Base-by-base conservation (phyloP, 306 rosid species). In the Hippophae tibetana region DNA sequence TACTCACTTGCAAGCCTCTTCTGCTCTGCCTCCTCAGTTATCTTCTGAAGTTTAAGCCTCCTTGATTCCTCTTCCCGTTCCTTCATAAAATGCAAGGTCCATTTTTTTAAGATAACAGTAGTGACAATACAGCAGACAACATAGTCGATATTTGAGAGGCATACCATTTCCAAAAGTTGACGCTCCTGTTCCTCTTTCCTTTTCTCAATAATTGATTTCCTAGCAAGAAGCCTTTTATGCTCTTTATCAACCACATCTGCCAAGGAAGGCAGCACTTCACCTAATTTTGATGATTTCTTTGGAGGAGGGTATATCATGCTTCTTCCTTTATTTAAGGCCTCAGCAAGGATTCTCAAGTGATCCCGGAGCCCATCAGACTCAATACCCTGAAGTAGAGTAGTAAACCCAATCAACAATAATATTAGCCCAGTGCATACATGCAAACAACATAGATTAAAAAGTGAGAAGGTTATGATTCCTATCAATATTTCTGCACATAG, bases 171-270 rank as follows among this genome's bases (percentile, higher is more conserved):
- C 69, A 93, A 81, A 68, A 88, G 96, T 27, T 84, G 95, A 0
- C 99, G 85, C 54, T 93, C 99, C 65, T 86, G 97, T 47, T 93
- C 97, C 69, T 93, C 99, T 78, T 93, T 93, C 79, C 92, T 75
- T 69, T 84, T 88, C 82, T 93, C 97, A 26, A 88, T 88, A 26
- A 93, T 72, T 40, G 90, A 76, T 84, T 93, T 88, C 62, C 99
- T 84, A 64, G 99, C 97, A 70, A 93, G 99, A 68, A 88, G 93
- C 62, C 84, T 86, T 70, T 77, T 93, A 73, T 93, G 99, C 54
- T 93, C 99, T 73, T 86, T 93, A 60, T 83, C 94, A 47, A 93
- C 90, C 43, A 70, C 69, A 46, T 93, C 99, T 6, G 89, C 62
- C 65, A 93, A 64, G 47, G 69, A 52, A 52, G 97, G 85, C 55